These are phyloP conservation scores for Pueraria montana DNA, from an alignment of 306 rosid genomes.

Conservation along the genomic window DNA sequence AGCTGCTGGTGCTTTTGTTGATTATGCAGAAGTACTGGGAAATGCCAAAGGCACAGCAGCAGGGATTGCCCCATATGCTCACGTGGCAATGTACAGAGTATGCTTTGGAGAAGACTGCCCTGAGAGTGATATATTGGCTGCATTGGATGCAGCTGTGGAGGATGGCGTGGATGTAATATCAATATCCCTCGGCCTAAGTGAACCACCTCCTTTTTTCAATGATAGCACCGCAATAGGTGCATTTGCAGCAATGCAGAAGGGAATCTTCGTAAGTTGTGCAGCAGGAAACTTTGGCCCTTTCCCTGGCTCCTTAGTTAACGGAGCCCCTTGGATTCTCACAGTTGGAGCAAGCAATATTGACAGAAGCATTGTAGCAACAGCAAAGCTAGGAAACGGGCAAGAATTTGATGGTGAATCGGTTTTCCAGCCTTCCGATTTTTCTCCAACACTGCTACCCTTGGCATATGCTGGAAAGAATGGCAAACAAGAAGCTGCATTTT, in stretches of 20 bases:
- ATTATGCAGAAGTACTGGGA: slow-evolving; percentile 60
- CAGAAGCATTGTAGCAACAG: slow-evolving; percentile 60
- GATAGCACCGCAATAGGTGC: slow-evolving; percentile 73
- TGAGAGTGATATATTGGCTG: slow-evolving; percentile 58
- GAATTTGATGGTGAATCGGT: slow-evolving; percentile 59
- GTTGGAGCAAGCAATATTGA: slow-evolving; percentile 75
- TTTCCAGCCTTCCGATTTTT: slow-evolving; percentile 59
- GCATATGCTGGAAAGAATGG: slow-evolving; percentile 67
- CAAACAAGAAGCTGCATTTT: slow-evolving; percentile 57
- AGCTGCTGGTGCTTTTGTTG: slow-evolving; percentile 61
- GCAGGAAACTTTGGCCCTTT: slow-evolving; percentile 78
- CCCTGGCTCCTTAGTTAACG: slow-evolving; percentile 55
- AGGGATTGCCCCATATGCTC: slow-evolving; percentile 83
- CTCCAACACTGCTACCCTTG: slow-evolving; percentile 55
- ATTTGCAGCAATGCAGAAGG: slow-evolving; percentile 73
- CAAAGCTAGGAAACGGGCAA: slow-evolving; percentile 62
- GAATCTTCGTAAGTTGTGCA: slow-evolving; percentile 76
- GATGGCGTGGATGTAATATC: slow-evolving; percentile 80
- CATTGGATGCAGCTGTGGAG: slow-evolving; percentile 61
- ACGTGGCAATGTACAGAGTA: slow-evolving; percentile 70
- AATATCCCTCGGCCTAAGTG: slow-evolving; percentile 61
- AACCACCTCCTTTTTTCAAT: slow-evolving; percentile 56
- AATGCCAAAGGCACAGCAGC: slow-evolving; percentile 79
- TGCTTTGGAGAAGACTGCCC: slow-evolving; percentile 53
- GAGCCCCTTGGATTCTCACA: slow-evolving; percentile 83